A percentile compares a stretch with the other conserved stretches of the same genome.
Conservation (phyloP, 768 basidiomycete species). For the Mycena haematopus region DNA sequence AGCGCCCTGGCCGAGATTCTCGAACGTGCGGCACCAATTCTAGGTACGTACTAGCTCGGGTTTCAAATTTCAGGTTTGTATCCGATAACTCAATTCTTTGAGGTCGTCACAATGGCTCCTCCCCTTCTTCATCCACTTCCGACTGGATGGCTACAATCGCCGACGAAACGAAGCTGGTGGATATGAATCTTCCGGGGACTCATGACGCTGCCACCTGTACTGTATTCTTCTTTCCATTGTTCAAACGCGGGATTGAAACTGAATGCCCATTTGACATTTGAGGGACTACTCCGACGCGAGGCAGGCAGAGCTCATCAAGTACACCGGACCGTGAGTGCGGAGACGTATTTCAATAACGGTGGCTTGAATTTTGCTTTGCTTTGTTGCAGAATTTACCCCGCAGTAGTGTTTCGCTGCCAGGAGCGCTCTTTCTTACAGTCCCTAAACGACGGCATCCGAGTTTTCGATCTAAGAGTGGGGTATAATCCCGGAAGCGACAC, state of each 20-base stretch:
- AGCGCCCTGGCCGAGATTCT: constrained; percentile 38
- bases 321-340: constrained; percentile 49
- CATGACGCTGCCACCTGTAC: constrained; percentile 57
- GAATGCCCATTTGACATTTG: neutral
- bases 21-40: constrained; percentile 40
- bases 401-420: constrained; percentile 36
- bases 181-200: constrained; percentile 58
- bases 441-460: constrained; percentile 54
- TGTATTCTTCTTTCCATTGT: constrained; percentile 1
- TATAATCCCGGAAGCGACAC: constrained; percentile 59
- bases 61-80: too few relatives aligned
- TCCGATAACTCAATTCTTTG: neutral
- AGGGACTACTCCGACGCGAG: constrained; percentile 54
- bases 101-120: constrained; percentile 40
- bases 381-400: constrained; percentile 11
- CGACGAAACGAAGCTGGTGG: constrained; percentile 49
- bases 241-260: neutral
- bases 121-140: constrained; percentile 41
- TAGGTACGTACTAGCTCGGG: constrained; percentile 28
- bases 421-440: constrained; percentile 52
- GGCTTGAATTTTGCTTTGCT: neutral
- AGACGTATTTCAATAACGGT: neutral
- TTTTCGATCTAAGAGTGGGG: constrained; percentile 54
- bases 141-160: constrained; percentile 54
- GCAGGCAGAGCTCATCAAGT: constrained; percentile 48